phyloP scores from a whole-genome alignment of 768 basidiomycete genomes.

The Sistotremastrum niveocremeum region DNA sequence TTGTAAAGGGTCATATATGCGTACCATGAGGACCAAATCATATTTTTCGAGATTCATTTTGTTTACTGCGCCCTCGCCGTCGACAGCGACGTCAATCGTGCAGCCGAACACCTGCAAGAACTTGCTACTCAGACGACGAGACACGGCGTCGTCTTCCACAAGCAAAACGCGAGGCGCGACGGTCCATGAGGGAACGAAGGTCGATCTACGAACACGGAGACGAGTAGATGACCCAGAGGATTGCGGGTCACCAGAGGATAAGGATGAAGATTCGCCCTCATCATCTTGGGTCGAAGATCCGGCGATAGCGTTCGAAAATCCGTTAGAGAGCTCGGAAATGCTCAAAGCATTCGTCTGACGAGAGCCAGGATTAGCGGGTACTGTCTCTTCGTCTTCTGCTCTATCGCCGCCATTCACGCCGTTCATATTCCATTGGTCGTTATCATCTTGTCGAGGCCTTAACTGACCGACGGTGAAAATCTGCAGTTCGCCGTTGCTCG shows the following conservation, averaged over 20 bases:
- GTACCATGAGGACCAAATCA: constrained; percentile 88
- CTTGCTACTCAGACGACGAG: constrained; percentile 76
- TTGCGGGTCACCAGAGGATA: neutral
- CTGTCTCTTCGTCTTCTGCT: constrained; percentile 13
- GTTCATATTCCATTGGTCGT: constrained; percentile 52
- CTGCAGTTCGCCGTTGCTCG: constrained; percentile 51
- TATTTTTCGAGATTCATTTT: constrained; percentile 97
- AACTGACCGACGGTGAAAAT: constrained; percentile 74
- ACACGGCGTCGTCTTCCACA: constrained; percentile 93
- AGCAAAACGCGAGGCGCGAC: constrained; percentile 83
- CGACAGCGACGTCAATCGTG: constrained; percentile 86
- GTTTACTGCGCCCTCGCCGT: constrained; percentile 82
- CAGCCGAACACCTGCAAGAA: constrained; percentile 95
- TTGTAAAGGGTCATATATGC: constrained; percentile 8
- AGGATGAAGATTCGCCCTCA: neutral
- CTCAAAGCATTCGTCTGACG: too few relatives aligned
- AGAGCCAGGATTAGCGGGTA: too few relatives aligned
- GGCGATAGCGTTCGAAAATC: too few relatives aligned
- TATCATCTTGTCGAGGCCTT: constrained; percentile 41
- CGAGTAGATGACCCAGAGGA: neutral
- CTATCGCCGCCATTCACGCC: constrained; percentile 20
- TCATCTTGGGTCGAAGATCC: neutral
- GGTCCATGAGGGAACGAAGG: constrained; percentile 83
- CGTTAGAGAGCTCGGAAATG: too few relatives aligned
- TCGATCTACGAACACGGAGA: constrained; percentile 57